phyloP scores from a whole-genome alignment of 169 alveolate species.

The Amoebophrya sp. region DNA sequence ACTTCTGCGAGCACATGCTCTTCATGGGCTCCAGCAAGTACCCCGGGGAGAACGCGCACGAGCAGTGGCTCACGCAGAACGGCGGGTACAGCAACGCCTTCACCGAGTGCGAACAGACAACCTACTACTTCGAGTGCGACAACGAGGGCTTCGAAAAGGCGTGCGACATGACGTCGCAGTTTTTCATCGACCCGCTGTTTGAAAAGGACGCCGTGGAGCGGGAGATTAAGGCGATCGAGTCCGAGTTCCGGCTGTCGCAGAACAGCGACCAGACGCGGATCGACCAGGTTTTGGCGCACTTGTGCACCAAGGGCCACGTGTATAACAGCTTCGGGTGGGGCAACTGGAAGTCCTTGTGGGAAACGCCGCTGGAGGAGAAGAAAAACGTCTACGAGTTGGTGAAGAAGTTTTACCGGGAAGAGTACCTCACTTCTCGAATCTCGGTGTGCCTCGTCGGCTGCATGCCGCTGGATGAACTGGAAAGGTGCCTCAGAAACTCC shows the following conservation, averaged over 20 bases:
- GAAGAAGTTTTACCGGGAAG: conserved; percentile 58
- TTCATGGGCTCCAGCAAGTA: conserved; percentile 68
- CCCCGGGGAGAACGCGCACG: conserved; percentile 64
- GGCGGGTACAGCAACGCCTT: conserved; percentile 78
- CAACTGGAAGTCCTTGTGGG: conserved; percentile 59
- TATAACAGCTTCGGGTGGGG: conserved; percentile 55
- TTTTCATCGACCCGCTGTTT: conserved; percentile 68
- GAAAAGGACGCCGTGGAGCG: conserved; percentile 61
- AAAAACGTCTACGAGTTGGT: conserved; percentile 49
- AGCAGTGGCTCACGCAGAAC: conserved; percentile 59
- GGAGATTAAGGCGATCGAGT: conserved; percentile 76
- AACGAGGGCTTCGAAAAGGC: conserved; percentile 50
- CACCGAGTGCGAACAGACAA: conserved; percentile 63
- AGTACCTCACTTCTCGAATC: conserved; percentile 62
- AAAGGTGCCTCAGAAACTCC: background rate
- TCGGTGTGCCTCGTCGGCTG: background rate
- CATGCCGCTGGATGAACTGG: background rate
- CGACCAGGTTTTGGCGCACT: conserved; percentile 37
- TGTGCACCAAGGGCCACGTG: background rate
- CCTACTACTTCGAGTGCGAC: conserved; percentile 62
- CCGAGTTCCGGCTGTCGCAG: conserved; percentile 64
- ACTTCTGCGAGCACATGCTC: conserved; percentile 81
- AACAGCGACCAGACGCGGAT: conserved; percentile 60
- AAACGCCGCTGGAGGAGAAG: conserved; percentile 52
- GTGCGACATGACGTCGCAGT: conserved; percentile 68